A percentile compares a stretch with the other conserved stretches of the same genome.
phyloP scores from a whole-genome alignment of 1,139 yeast species.

The Taphrina communis region DNA sequence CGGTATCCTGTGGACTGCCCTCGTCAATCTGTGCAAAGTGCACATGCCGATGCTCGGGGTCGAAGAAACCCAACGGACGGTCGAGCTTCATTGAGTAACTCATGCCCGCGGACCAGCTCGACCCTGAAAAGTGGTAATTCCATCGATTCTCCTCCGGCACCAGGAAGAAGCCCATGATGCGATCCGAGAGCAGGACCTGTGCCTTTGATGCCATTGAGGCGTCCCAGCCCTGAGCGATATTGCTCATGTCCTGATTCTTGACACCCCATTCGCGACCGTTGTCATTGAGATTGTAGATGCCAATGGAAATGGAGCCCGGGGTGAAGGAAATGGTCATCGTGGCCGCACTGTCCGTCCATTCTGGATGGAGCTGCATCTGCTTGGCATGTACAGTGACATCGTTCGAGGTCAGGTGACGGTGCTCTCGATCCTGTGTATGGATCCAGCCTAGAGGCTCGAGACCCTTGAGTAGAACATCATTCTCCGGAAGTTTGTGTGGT shows the following conservation, averaged over 20 bases:
- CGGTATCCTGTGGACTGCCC: conserved; percentile 35
- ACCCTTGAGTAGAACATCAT: conserved; percentile 50
- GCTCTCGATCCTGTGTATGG: conserved; percentile 63
- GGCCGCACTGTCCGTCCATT: conserved; percentile 56
- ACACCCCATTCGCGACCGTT: conserved; percentile 83
- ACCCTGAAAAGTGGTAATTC: conserved; percentile 91
- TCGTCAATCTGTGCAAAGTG: conserved; percentile 63
- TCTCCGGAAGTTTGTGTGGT: conserved; percentile 47
- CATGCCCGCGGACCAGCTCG: conserved; percentile 71
- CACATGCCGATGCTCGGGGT: conserved; percentile 83
- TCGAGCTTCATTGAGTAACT: conserved; percentile 74
- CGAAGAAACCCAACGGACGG: conserved; percentile 79
- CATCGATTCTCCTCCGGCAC: conserved; percentile 86
- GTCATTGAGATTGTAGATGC: conserved; percentile 66
- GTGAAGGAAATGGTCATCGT: conserved; percentile 74
- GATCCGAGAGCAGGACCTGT: conserved; percentile 76
- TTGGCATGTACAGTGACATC: conserved; percentile 72
- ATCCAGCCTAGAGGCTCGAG: conserved; percentile 54
- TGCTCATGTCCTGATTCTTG: conserved; percentile 59
- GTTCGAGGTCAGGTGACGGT: conserved; percentile 65
- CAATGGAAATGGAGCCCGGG: conserved; percentile 81
- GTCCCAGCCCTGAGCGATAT: conserved; percentile 48
- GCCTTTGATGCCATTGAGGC: conserved; percentile 65
- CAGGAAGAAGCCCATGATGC: conserved; percentile 78
- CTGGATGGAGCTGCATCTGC: conserved; percentile 52